Base-by-base conservation (phyloP, 768 basidiomycete genomes). In the Lentinula detonsa region DNA sequence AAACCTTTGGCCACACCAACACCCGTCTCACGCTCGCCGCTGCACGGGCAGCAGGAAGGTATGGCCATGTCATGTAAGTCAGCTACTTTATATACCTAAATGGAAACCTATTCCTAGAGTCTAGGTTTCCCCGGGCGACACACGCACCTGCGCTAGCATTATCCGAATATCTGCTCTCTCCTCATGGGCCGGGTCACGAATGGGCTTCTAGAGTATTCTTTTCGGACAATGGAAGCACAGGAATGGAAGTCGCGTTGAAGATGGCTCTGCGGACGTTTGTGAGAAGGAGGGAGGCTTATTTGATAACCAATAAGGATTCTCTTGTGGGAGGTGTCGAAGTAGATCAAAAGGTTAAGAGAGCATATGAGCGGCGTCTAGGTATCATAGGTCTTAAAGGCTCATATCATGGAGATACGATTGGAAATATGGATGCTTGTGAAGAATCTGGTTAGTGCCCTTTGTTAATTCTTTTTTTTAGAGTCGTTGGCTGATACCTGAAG, bases 381-480 rank as follows among this genome's bases (percentile, higher is more conserved):
- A 82, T 98, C 1, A 70, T 98, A 3, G 96, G 96, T 0, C 67
- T 98, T 46, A 88, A 85, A 65, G 96, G 96, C 4, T 93, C 93
- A 68, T 98, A 98, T 74, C 96, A 98, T 68, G 96, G 96, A 1
- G 96, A 98, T 72, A 98, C 96, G 11, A 95, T 98, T 63, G 96
- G 96, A 0, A 88, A 89, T 2, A 98, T 98, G 96, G 93, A 98
- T 65, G 95, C 96, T 6, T 90, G 86, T 64, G 88, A 91, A 68
- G 92, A 95, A 67, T 90, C 39, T n/a, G 59, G 40, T 53, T 48
- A 6, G 46, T 48, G 42, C 6, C 11, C 9, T 1, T 21, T 21
- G 16, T 23, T 23, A 4, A 43, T 21, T 48, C 9, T 7, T 48
- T 23, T 21, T 48, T 23, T 8, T 8, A 39, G 6, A 18, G 5